phyloP scores from a whole-genome alignment of 352 stramenopile genomes.

The Pythium oligandrum region DNA sequence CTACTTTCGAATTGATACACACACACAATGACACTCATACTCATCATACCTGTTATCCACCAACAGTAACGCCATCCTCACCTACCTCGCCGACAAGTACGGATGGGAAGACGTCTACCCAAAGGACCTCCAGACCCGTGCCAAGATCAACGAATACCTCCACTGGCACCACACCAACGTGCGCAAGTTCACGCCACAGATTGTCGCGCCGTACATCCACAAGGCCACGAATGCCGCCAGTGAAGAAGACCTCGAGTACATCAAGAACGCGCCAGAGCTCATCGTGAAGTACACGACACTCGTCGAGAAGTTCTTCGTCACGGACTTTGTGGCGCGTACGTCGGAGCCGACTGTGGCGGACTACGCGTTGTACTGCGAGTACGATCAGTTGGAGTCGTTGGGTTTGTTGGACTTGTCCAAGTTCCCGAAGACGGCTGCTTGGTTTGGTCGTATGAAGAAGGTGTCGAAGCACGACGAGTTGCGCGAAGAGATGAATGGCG shows the following conservation, averaged over 20 bases:
- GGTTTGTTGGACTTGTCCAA: conserved; percentile 32
- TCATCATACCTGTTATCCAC: conserved; percentile 1
- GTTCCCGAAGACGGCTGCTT: conserved; percentile 17
- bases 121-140: conserved; percentile 28
- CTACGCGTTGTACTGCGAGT: conserved; percentile 56
- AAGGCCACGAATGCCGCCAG: conserved; percentile 3
- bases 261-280: conserved; percentile 16
- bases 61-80: conserved; percentile 35
- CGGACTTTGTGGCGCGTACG: conserved; percentile 44
- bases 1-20: too few relatives aligned
- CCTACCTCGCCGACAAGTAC: conserved; percentile 47
- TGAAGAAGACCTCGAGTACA: conserved; percentile 9
- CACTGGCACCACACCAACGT: conserved; percentile 68
- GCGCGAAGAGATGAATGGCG: conserved; percentile 22
- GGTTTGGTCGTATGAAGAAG: conserved; percentile 25
- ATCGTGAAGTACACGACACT: conserved; percentile 24
- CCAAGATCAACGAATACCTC: conserved; percentile 61
- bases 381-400: conserved; percentile 60
- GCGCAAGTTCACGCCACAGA: conserved; percentile 37
- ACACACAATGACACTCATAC: too few relatives aligned
- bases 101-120: conserved; percentile 47
- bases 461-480: conserved; percentile 41
- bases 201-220: conserved; percentile 31
- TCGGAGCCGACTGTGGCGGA: conserved; percentile 57
- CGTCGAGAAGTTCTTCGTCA: conserved; percentile 44